Percentiles rank a stretch among this genome's conserved stretches.
Evolutionary conservation across 2,329 filamentous ascomycete species (phyloP).

Genomic region (Paecilomyces dactylethromorphus): DNA sequence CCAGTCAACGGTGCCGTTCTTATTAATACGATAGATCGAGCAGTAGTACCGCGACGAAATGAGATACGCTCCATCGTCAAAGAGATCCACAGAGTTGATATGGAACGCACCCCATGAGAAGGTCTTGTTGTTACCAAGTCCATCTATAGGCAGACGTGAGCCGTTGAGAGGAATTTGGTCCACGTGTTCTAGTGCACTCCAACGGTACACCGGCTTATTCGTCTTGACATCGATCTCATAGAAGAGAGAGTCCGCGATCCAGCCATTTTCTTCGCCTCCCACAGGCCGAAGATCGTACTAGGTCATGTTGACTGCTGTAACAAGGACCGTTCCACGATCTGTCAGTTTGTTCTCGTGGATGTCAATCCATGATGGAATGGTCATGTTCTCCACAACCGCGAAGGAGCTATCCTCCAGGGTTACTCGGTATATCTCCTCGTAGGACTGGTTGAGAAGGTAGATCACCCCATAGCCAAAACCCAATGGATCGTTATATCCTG

Average conservation of each 20-base stretch:
- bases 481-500: neutral
- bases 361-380: constrained; percentile 22
- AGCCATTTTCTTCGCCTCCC: constrained; percentile 22
- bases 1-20: constrained; percentile 4
- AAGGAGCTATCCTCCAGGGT: neutral
- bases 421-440: neutral
- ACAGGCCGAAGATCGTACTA: constrained; percentile 22
- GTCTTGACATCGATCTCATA: constrained; percentile 29
- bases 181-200: constrained; percentile 28
- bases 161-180: constrained; percentile 11
- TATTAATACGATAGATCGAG: constrained; percentile 1
- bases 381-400: neutral
- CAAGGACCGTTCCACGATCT: constrained; percentile 23
- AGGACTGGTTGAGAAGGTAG: neutral
- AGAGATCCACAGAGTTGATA: constrained; percentile 5
- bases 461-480: neutral
- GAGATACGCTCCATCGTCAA: constrained; percentile 8
- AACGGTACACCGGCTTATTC: constrained; percentile 24
- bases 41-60: constrained; percentile 5
- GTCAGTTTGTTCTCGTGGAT: constrained; percentile 29
- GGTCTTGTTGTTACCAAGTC: constrained; percentile 1
- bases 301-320: constrained; percentile 29
- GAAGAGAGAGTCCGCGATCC: constrained; percentile 26
- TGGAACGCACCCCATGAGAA: constrained; percentile 8
- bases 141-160: neutral